A percentile compares a stretch with the other conserved stretches of the same genome.
Evolutionary conservation across 495 filamentous ascomycete species (phyloP).

Genomic region (Hypomontagnella monticulosa): DNA sequence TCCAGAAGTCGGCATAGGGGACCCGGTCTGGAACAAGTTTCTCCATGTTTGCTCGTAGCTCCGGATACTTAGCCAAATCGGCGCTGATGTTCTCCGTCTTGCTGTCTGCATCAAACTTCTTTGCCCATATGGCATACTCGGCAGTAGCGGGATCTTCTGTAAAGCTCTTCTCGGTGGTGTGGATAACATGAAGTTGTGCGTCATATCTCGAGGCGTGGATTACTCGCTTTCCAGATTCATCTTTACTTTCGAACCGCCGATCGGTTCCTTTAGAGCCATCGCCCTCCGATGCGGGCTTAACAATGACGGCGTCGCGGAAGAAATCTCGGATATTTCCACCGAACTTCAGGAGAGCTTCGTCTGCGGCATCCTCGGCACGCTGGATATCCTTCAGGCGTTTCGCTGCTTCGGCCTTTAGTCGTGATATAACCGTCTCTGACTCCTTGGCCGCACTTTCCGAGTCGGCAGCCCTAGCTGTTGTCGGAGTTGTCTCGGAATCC

Average conservation of each 20-base stretch:
- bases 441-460: slow-evolving; percentile 67
- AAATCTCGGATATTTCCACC: slow-evolving; percentile 91
- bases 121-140: slow-evolving; percentile 78
- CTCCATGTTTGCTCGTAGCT: slow-evolving; percentile 92
- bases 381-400: slow-evolving; percentile 91
- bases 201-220: slow-evolving; percentile 95
- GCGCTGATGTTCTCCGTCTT: slow-evolving; percentile 86
- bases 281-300: slow-evolving; percentile 66
- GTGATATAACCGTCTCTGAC: slow-evolving; percentile 81
- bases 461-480: slow-evolving; percentile 50
- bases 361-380: slow-evolving; percentile 94
- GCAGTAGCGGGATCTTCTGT: slow-evolving; percentile 78
- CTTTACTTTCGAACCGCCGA: slow-evolving; percentile 90
- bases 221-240: slow-evolving; percentile 86
- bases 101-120: slow-evolving; percentile 79
- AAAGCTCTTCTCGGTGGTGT: slow-evolving; percentile 86
- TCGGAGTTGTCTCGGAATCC: slow-evolving; percentile 53
- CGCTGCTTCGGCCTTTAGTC: slow-evolving; percentile 81
- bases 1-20: slow-evolving; percentile 91
- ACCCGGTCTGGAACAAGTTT: slow-evolving; percentile 91
- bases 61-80: slow-evolving; percentile 87
- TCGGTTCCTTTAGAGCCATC: slow-evolving; percentile 53
- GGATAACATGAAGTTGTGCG: slow-evolving; percentile 93
- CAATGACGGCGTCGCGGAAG: slow-evolving; percentile 87
- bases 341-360: slow-evolving; percentile 94